phyloP scores from a whole-genome alignment of 164 flowering plant genomes.

The Kingdonia uniflora region DNA sequence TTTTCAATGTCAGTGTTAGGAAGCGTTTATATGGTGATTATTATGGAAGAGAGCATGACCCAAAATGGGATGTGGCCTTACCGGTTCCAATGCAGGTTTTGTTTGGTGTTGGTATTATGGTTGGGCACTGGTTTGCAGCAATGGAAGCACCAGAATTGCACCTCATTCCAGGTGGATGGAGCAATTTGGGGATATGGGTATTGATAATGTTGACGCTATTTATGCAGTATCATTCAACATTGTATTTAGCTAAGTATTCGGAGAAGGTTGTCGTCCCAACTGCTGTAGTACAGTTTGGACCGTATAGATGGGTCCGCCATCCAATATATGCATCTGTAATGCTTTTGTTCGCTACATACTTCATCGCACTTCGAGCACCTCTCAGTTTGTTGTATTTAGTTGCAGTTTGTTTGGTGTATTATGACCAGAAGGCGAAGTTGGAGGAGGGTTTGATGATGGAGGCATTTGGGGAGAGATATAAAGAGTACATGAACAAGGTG shows the following conservation, averaged over 20 bases:
- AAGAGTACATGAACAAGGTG: constrained; percentile 59
- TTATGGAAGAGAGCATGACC: constrained; percentile 52
- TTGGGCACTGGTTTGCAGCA: constrained; percentile 81
- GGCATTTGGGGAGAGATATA: constrained; percentile 56
- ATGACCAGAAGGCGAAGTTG: constrained; percentile 57
- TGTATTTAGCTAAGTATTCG: constrained; percentile 77
- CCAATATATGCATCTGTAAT: constrained; percentile 76
- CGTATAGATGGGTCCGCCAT: constrained; percentile 85
- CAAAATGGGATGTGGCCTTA: constrained; percentile 60
- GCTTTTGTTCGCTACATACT: constrained; percentile 62
- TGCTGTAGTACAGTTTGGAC: constrained; percentile 84
- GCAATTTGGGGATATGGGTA: constrained; percentile 48
- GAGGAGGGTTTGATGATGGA: constrained; percentile 78
- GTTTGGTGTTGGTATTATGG: constrained; percentile 55
- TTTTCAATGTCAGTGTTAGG: constrained; percentile 65
- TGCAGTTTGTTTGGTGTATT: constrained; percentile 54
- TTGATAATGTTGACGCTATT: constrained; percentile 45
- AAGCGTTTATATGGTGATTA: constrained; percentile 75
- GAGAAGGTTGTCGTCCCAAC: constrained; percentile 85
- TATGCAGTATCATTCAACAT: constrained; percentile 61
- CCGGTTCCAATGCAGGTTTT: constrained; percentile 35
- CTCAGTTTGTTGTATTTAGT: constrained; percentile 43
- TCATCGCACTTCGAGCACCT: constrained; percentile 69
- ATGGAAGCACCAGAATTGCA: constrained; percentile 83
- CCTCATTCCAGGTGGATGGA: constrained; percentile 60